Evolutionary conservation across 2,329 filamentous ascomycete species (phyloP).

Genomic region (Colletotrichum tabaci): DNA sequence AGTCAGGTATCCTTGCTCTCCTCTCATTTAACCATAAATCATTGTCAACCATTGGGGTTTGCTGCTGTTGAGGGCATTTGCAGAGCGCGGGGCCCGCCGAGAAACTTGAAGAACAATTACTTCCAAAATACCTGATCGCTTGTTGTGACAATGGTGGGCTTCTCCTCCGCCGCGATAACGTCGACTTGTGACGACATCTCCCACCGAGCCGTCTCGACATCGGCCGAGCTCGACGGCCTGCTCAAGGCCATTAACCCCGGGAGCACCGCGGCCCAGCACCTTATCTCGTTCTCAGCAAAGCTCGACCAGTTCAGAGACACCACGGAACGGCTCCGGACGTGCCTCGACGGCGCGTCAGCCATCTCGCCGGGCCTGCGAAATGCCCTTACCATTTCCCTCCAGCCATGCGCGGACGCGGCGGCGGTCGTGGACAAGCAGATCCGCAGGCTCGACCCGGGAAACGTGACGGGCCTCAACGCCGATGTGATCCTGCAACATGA

Average conservation of each 20-base stretch:
- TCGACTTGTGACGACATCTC: slow-evolving; percentile 51
- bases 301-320: slow-evolving; percentile 48
- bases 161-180: slow-evolving; percentile 53
- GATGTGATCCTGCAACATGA: slow-evolving; percentile 47
- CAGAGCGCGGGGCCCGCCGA: neutral
- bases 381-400: slow-evolving; percentile 47
- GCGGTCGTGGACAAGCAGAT: slow-evolving; percentile 54
- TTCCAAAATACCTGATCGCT: neutral
- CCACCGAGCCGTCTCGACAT: slow-evolving; percentile 49
- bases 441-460: slow-evolving; percentile 49
- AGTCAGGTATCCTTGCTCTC: slow-evolving; percentile 13
- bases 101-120: neutral
- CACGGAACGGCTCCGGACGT: slow-evolving; percentile 46
- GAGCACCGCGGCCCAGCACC: slow-evolving; percentile 39
- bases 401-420: slow-evolving; percentile 49
- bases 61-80: neutral
- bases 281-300: slow-evolving; percentile 45
- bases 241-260: slow-evolving; percentile 41
- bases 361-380: slow-evolving; percentile 52
- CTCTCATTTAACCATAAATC: slow-evolving; percentile 36
- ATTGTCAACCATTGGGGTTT: slow-evolving; percentile 2
- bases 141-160: slow-evolving; percentile 50
- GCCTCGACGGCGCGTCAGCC: slow-evolving; percentile 45
- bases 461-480: slow-evolving; percentile 45
- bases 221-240: slow-evolving; percentile 50